A percentile compares a stretch with the other conserved stretches of the same genome.
These are phyloP conservation scores for Aspergillus kassunensis DNA, from an alignment of 495 filamentous ascomycete species.

Conservation along the genomic window DNA sequence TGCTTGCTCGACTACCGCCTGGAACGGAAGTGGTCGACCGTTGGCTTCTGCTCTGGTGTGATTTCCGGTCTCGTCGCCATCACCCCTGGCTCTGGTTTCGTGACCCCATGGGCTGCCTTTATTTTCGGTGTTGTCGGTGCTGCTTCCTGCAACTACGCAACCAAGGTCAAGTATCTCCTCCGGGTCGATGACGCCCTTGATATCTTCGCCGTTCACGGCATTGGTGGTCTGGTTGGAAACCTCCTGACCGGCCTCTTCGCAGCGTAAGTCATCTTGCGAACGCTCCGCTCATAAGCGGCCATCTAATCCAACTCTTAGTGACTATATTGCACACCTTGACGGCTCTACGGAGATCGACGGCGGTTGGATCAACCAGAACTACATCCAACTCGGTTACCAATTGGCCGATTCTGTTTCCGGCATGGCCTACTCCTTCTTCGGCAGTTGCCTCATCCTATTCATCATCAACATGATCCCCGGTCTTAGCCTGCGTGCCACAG, in stretches of 20 bases:
- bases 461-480: conserved; percentile 84
- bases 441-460: conserved; percentile 82
- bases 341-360: conserved; percentile 66
- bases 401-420: conserved; percentile 82
- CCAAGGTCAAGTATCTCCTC: conserved; percentile 90
- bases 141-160: conserved; percentile 86
- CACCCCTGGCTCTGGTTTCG: conserved; percentile 85
- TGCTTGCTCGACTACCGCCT: conserved; percentile 91
- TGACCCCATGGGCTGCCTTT: conserved; percentile 91
- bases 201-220: conserved; percentile 87
- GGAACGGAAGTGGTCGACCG: conserved; percentile 93
- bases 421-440: conserved; percentile 80
- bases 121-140: conserved; percentile 84
- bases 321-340: conserved; percentile 90
- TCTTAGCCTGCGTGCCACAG: conserved; percentile 70
- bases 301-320: conserved; percentile 38
- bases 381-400: conserved; percentile 84
- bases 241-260: conserved; percentile 88
- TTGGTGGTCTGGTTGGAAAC: conserved; percentile 88
- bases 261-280: conserved; percentile 49
- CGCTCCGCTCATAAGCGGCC: not conserved
- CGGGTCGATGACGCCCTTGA: conserved; percentile 86
- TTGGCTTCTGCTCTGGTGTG: conserved; percentile 94
- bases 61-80: conserved; percentile 91
- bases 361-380: conserved; percentile 89